Conservation (phyloP, 2,329 filamentous ascomycete species). For the Diaporthe sp. region DNA sequence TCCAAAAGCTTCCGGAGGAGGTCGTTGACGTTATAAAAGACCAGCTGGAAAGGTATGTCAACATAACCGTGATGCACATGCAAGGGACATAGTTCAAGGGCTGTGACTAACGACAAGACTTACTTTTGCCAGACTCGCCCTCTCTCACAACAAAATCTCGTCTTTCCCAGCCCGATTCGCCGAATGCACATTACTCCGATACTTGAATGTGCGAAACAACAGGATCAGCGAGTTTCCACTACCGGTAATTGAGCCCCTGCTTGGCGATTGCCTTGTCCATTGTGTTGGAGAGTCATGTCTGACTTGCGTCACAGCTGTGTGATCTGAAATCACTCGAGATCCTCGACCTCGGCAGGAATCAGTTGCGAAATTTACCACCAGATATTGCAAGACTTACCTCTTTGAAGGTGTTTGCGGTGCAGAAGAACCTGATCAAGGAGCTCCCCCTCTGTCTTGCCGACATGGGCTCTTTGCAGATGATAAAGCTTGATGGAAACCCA, state of each 20-base stretch:
- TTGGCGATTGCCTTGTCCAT: conserved; percentile 40
- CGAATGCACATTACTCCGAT: conserved; percentile 82
- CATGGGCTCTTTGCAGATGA: conserved; percentile 88
- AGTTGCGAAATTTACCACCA: conserved; percentile 80
- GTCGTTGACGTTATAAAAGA: conserved; percentile 81
- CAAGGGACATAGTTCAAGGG: conserved; percentile 24
- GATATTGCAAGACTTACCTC: conserved; percentile 86
- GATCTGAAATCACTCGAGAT: conserved; percentile 90
- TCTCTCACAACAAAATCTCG: conserved; percentile 83
- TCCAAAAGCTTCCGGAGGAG: conserved; percentile 78
- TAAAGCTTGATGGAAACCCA: conserved; percentile 92
- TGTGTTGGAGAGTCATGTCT: conserved; percentile 25
- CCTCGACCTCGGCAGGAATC: conserved; percentile 91
- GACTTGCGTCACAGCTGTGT: conserved; percentile 73
- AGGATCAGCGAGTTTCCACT: conserved; percentile 74
- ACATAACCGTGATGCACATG: conserved; percentile 7
- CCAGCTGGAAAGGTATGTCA: conserved; percentile 76
- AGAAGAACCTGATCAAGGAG: conserved; percentile 87
- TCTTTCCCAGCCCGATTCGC: conserved; percentile 78
- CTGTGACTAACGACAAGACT: conserved; percentile 41
- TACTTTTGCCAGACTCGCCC: conserved; percentile 70
- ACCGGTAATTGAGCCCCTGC: conserved; percentile 54
- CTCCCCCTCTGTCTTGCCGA: conserved; percentile 87
- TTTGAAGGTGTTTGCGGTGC: conserved; percentile 88
- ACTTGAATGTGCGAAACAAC: conserved; percentile 85